Conservation (phyloP, 306 rosid species). For the Rosa persica region DNA sequence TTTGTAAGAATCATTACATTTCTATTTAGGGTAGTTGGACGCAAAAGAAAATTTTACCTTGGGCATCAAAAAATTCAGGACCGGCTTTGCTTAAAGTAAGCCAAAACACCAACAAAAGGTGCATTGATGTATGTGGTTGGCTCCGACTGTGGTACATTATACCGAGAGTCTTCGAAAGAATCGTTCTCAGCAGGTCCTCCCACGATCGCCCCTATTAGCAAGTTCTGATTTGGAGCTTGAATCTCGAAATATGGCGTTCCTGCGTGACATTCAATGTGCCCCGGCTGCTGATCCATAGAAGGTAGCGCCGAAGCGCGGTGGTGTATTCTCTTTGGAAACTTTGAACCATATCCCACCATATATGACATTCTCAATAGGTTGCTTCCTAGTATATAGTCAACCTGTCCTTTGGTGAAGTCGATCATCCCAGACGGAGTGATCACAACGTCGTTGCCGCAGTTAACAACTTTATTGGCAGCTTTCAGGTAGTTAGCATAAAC, state of each 20-base stretch:
- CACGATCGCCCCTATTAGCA: background rate
- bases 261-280: background rate
- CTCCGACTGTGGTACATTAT: slow-evolving; percentile 1
- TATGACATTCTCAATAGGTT: background rate
- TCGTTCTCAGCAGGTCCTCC: background rate
- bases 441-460: background rate
- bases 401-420: background rate
- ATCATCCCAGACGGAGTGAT: background rate
- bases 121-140: background rate
- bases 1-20: too few species aligned
- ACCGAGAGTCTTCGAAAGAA: background rate
- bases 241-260: background rate
- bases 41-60: too few species aligned
- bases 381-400: background rate
- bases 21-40: too few species aligned
- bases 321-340: slow-evolving; percentile 8
- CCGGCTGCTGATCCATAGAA: background rate
- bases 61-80: too few species aligned
- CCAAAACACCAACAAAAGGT: background rate
- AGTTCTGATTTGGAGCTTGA: slow-evolving; percentile 1
- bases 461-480: background rate
- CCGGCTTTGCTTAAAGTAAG: background rate
- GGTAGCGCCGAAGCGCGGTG: slow-evolving; percentile 2
- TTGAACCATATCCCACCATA: background rate
- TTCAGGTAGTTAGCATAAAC: slow-evolving; percentile 6